Base-by-base conservation (phyloP, 306 rosid genomes). In the Geum urbanum region DNA sequence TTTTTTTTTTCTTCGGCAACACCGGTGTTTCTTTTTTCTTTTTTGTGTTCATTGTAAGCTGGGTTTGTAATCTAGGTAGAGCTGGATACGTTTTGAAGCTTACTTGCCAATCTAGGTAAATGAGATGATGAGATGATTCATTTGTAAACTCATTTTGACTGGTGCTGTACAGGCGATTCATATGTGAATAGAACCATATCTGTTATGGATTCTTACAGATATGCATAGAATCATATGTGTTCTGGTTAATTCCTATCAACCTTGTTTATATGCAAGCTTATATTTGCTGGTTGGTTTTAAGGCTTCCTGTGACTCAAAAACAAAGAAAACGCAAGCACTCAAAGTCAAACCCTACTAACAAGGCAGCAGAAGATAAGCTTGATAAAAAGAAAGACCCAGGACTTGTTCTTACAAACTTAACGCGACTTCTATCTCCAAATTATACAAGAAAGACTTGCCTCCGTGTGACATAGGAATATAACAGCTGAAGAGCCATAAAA, bases 71-170 rank as follows among this genome's bases (percentile, higher is more conserved):
- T 37, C 4, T 49, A 9, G 47, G 61, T 7, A n/a, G 4, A 13
- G 40, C 43, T 20, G 63, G 52, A 41, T 20, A 53, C 53, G 32
- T 56, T 70, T 50, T 41, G 51, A 12, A 40, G 73, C 16, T 54
- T 53, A 27, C 5, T 63, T 69, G 15, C 59, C 73, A 5, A 2
- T 54, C 52, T 69, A 54, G 40, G 41, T 69, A 69, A 53, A 69
- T 12, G 52, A 27, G 43, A 43, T 55, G 13, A 43, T 52, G 7
- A 44, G n/a, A n/a, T n/a, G n/a, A n/a, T n/a, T 15, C 41, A 55
- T 27, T 70, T 70, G 74, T 44, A 70, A 43, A 43, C 65, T 70
- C 74, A 44, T 56, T 70, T 70, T 45, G 53, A 57, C 64, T 1
- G 66, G 55, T 24, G 64, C 32, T 55, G 73, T 70, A 70, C 27